Evolutionary conservation across 2,329 filamentous ascomycete genomes (phyloP).

Genomic region (Pleoardoris graminearum): DNA sequence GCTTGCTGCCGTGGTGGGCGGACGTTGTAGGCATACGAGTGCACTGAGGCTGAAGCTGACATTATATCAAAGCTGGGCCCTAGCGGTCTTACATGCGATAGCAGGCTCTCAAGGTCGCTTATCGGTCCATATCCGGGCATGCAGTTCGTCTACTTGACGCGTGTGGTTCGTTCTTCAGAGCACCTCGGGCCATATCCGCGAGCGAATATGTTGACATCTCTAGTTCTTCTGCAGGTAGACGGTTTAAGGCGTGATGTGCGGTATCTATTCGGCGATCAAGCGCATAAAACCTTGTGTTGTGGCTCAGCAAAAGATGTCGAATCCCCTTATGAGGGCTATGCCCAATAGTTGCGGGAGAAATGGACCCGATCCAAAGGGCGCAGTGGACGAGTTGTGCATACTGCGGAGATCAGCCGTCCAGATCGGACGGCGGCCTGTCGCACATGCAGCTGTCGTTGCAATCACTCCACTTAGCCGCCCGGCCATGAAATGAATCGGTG

Average conservation of each 20-base stretch:
- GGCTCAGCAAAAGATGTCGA: not conserved
- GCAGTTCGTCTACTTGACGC: slow-evolving; percentile 6
- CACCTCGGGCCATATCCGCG: slow-evolving; percentile 3
- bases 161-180: slow-evolving; percentile 5
- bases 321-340: not conserved
- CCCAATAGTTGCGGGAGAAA: not conserved
- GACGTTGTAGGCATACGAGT: not conserved
- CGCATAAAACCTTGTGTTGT: not conserved
- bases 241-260: not conserved
- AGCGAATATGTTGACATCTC: slow-evolving; percentile 1
- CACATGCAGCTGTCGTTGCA: slow-evolving; percentile 12
- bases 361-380: not conserved
- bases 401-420: slow-evolving; percentile 11
- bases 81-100: slow-evolving; percentile 1
- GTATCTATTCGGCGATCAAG: not conserved
- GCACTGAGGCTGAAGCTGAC: slow-evolving; percentile 2
- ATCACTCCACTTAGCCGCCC: slow-evolving; percentile 12
- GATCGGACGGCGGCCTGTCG: not conserved
- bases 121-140: slow-evolving; percentile 5
- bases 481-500: slow-evolving; percentile 1
- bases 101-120: slow-evolving; percentile 8
- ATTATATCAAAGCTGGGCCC: not conserved
- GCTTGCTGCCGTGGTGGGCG: not conserved
- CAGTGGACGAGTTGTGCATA: slow-evolving; percentile 5
- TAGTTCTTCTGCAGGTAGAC: slow-evolving; percentile 10